Base-by-base conservation (phyloP, 2,329 filamentous ascomycete genomes). In the Aspergillus floridensis region DNA sequence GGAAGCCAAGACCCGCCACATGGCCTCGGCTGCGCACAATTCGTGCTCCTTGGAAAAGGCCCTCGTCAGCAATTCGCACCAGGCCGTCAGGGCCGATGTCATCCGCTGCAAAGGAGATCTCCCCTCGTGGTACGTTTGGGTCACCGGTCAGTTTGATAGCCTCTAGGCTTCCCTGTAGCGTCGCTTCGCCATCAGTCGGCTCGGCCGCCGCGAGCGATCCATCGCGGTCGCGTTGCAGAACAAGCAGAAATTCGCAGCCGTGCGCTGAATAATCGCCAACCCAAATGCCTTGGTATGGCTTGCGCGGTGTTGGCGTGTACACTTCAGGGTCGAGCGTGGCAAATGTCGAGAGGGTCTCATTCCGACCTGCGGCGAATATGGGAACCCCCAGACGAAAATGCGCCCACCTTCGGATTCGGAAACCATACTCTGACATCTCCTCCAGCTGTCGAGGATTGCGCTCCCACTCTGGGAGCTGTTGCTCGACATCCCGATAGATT, bases 91-190 rank as follows among this genome's bases (percentile, higher is more conserved):
- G 80, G 0, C 90, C 88, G 38, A 98, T 85, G 66, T 97, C 92
- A 5, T 91, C 85, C 0, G 87, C 89, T 3, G 91, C 82, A 72
- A 96, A 97, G 0, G 90, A 91, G 66, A 88, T 86, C 73, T 97
- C 89, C 8, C 93, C 93, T 8, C 93, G 84, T 0, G 93, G 93
- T 14, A 98, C 87, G 65, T 97, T 96, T 0, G 89, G 86, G 69
- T 99, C 93, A 0, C 93, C 93, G 0, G 93, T 98, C 35, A 99
- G 79, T 73, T 98, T 98, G 70, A 97, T 87, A 0, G 90, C 93
- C 72, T 93, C 87, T 3, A 98, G 74, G 1, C 86, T 81, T 4
- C 92, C 91, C 12, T 80, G 81, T 65, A 90, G 86, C 1, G 85
- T 78, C 14, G 78, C 76, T 35, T 80, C 50, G 31, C 19, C 68